phyloP scores from a whole-genome alignment of 2,329 filamentous ascomycete genomes.

The Elsinoe batatas region DNA sequence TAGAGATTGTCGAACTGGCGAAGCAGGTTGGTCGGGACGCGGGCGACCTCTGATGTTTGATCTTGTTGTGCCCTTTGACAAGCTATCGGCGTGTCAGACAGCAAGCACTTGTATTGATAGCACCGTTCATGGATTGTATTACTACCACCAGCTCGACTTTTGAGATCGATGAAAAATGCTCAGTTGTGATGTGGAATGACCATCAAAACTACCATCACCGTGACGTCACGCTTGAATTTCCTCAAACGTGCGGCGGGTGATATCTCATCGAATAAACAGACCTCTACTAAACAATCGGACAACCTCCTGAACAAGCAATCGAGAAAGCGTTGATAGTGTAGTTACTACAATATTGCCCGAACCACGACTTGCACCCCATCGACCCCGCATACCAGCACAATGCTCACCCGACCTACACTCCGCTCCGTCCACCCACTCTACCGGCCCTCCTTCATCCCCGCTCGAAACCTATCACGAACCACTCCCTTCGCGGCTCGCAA shows the following conservation, averaged over 20 bases:
- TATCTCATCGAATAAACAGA: too few species aligned
- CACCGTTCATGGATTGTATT: too few species aligned
- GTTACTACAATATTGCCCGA: too few species aligned
- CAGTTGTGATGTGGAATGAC: not conserved
- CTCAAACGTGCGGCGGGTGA: not conserved
- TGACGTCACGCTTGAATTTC: conserved; percentile 3
- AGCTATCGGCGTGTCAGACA: too few species aligned
- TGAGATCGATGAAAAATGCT: not conserved
- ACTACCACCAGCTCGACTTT: too few species aligned
- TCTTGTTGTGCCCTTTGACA: too few species aligned
- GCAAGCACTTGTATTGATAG: too few species aligned
- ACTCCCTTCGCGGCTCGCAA: conserved; percentile 29
- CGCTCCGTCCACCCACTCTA: not conserved
- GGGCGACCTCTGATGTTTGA: not conserved
- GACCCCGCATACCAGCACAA: not conserved
- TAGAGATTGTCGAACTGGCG: conserved; percentile 1
- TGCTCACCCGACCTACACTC: not conserved
- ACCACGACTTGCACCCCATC: not conserved
- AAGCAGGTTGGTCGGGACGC: conserved; percentile 2
- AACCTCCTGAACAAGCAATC: too few species aligned
- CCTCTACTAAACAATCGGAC: too few species aligned
- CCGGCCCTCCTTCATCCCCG: not conserved
- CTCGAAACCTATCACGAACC: conserved; percentile 14
- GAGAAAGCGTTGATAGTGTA: too few species aligned
- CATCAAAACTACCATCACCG: not conserved